These are phyloP conservation scores for Neonectria magnoliae DNA, from an alignment of 2,329 filamentous ascomycete species.

Conservation along the genomic window DNA sequence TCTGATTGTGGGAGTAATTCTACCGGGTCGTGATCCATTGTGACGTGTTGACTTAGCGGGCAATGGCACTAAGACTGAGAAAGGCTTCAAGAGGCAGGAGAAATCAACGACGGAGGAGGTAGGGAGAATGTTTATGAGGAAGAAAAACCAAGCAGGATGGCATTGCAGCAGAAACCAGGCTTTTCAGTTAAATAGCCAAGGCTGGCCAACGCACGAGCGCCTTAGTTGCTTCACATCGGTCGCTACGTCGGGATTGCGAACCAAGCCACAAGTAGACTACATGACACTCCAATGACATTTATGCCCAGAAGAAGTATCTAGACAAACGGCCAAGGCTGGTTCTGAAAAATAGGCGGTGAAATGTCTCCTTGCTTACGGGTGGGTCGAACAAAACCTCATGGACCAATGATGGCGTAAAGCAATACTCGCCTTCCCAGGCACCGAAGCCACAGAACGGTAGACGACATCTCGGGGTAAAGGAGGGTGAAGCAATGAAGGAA, in stretches of 20 bases:
- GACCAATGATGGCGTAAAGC: not conserved
- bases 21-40: slow-evolving; percentile 14
- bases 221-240: not conserved
- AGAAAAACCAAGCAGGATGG: too few relatives aligned
- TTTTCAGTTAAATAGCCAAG: too few relatives aligned
- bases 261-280: not conserved
- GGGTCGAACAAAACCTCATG: not conserved
- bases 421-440: not conserved
- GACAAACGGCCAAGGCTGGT: not conserved
- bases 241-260: not conserved
- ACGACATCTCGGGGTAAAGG: not conserved
- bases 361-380: not conserved
- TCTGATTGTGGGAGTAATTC: slow-evolving; percentile 6
- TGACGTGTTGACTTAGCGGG: slow-evolving; percentile 1
- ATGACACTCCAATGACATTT: not conserved
- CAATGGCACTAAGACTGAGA: not conserved
- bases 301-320: not conserved
- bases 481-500: not conserved
- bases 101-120: not conserved
- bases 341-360: not conserved
- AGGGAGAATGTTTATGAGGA: not conserved
- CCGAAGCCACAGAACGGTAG: not conserved
- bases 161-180: not conserved
- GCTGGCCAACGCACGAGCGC: not conserved
- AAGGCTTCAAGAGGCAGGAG: not conserved